Base-by-base conservation (phyloP, 2,329 filamentous ascomycete species). In the Phialemonium atrogriseum region DNA sequence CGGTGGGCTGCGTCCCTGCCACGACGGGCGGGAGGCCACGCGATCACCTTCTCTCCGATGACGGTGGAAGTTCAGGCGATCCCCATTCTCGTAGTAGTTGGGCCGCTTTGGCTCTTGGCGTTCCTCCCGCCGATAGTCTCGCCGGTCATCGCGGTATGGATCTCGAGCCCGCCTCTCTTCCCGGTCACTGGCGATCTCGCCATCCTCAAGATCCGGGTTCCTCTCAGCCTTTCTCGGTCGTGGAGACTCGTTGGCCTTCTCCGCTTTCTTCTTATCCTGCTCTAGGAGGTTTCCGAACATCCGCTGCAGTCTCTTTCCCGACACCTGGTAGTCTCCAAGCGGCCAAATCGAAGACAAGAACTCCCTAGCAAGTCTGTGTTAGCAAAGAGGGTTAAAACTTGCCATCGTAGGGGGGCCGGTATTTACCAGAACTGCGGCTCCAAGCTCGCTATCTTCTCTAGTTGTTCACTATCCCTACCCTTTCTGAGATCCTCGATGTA, bases 321-420 rank as follows among this genome's bases (percentile, higher is more conserved):
- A 52, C 6, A 59, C 55, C 11, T 49, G 53, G 18, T 55, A 49
- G 5, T 59, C 52, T 16, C 54, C 52, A 15, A 59, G 46, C 9
- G 55, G 55, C 55, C 55, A 59, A 32, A 59, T 57, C 7, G 54
- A 57, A 5, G 55, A 57, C 32, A 59, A 34, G 33, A 59, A 58
- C 32, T 56, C 54, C 56, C 54, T 57, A 23, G 7, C 16, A 22
- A 3, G n/a, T 13, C 10, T 10, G 24, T 19, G 43, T 52, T 37
- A 52, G 44, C 14, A 31, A 21, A 29, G 12, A 13, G 20, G 10
- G 13, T 7, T 5, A 19, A 32, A 19, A 18, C 5, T n/a, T 27
- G 17, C 30, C 19, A 3, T 4, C 13, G 3, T 14, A 30, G 4
- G n/a, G 3, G 4, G 7, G 5, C 15, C 7, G 7, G 8, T 10